Base-by-base conservation (phyloP, 2,329 filamentous ascomycete species). In the Calonectria multiphialidica region DNA sequence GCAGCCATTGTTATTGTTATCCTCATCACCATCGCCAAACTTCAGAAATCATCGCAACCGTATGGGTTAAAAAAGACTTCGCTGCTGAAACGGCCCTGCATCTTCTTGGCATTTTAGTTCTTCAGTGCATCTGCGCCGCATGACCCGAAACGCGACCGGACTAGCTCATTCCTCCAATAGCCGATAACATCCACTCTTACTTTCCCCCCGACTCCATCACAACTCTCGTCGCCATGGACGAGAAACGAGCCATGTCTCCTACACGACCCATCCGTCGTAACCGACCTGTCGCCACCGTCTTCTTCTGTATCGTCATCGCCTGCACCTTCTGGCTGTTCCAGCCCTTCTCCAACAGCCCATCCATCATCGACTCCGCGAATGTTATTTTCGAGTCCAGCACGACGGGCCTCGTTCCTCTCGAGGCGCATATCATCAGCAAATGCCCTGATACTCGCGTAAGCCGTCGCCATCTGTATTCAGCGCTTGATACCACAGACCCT, bases 361-460 rank as follows among this genome's bases (percentile, higher is more conserved):
- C 67, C 13, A 47, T 55, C 13, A 37, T 67, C 5, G 55, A 59
- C 42, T 21, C 57, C 25, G 66, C 25, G 30, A 63, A 76, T 45
- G 9, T 74, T 28, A 57, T 71, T 21, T 5, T 49, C 44, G 23
- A 62, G 44, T 53, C 35, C 40, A 72, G 55, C 63, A 74, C 70
- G 16, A 72, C 70, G 35, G 69, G 70, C 33, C 84, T 87, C 70
- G 93, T 98, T 5, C 94, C 95, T 5, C 85, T 99, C 2, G 97
- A 99, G 83, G 94, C 95, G 68, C 96, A 98, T 83, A 97, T 98
- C 78, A 99, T 98, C 93, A 94, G 92, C 85, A 98, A 98, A 88
- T 99, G 97, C 80, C 96, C 96, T 0, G 97, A 99, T 84, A 95
- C 97, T 2, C 90, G 89, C 82, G 89, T 90, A 80, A 13, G 84